These are phyloP conservation scores for Fusarium annulatum DNA, from an alignment of 2,329 filamentous ascomycete species.

Conservation along the genomic window DNA sequence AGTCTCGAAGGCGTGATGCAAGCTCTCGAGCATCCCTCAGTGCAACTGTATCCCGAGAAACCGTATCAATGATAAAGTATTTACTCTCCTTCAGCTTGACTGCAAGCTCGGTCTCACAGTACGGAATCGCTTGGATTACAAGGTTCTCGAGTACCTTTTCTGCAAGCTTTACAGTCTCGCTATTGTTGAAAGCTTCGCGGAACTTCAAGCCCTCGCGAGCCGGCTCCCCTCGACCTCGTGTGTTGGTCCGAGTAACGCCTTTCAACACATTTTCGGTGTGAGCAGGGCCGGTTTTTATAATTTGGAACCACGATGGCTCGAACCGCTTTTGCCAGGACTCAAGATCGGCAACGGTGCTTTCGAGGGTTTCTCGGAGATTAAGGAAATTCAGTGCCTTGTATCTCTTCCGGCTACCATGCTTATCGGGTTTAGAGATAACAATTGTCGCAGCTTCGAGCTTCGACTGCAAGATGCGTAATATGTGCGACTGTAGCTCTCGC, in stretches of 20 bases:
- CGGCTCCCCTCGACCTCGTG: background rate
- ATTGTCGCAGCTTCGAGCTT: background rate
- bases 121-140: accelerated
- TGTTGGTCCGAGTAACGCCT: background rate
- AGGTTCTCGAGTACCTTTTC: background rate
- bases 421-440: background rate
- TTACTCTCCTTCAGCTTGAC: background rate
- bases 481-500: background rate
- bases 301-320: background rate
- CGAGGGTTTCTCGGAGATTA: background rate
- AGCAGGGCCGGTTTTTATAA: background rate
- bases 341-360: background rate
- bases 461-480: background rate
- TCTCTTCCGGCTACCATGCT: background rate
- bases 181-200: background rate
- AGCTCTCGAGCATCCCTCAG: background rate
- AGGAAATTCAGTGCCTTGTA: background rate
- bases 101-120: background rate
- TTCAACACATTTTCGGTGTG: background rate
- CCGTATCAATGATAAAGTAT: background rate
- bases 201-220: slow-evolving; percentile 1
- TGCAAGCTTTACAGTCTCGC: background rate
- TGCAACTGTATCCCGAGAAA: background rate
- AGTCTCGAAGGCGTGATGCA: background rate
- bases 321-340: slow-evolving; percentile 3